Evolutionary conservation across 2,329 filamentous ascomycete genomes (phyloP), one percentile per base, ranked within the genome.

Genomic region (Sporothrix globosa): DNA sequence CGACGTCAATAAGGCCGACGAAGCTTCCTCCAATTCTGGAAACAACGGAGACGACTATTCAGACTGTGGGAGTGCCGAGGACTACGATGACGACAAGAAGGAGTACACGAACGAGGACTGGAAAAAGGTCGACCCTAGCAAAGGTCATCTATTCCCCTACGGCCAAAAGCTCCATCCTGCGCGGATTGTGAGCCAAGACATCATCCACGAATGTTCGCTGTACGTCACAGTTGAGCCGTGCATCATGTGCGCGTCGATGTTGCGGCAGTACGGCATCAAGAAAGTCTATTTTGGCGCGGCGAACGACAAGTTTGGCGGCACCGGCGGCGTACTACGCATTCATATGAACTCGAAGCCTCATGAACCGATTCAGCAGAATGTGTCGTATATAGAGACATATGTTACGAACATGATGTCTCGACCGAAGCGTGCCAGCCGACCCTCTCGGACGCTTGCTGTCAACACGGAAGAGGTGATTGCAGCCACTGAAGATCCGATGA

Each of bases 221-320:
- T 99, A 99, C 80, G 96, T 99, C 65, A 99, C 96, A 0, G 95
- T 99, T 69, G 96, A 99, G 81, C 96, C 96, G 4, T 99, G 96
- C 80, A 93, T 99, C 82, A 99, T 99, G 96, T 99, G 96, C 78
- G 96, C 96, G 14, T 96, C 93, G 7, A 88, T 96, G 68, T 86
- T 99, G 67, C 89, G 93, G 67, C 96, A 99, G 80, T 90, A 96
- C 74, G 88, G 89, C 17, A 93, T 99, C 80, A 88, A 91, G 73
- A 91, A 91, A 74, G 96, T 99, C 44, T 98, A 95, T 80, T 99
- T 96, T 80, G 96, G 96, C 4, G 97, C 94, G 72, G 88, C 92
- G 76, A 99, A 99, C 79, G 96, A 99, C 82, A 92, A 96, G 71
- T 99, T 99, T 82, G 96, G 96, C 9, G 96, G 96, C 44, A 97